Evolutionary conservation across 2,329 filamentous ascomycete species (phyloP), one percentile per base, ranked within the genome.

Genomic region (Xylariales sp.): DNA sequence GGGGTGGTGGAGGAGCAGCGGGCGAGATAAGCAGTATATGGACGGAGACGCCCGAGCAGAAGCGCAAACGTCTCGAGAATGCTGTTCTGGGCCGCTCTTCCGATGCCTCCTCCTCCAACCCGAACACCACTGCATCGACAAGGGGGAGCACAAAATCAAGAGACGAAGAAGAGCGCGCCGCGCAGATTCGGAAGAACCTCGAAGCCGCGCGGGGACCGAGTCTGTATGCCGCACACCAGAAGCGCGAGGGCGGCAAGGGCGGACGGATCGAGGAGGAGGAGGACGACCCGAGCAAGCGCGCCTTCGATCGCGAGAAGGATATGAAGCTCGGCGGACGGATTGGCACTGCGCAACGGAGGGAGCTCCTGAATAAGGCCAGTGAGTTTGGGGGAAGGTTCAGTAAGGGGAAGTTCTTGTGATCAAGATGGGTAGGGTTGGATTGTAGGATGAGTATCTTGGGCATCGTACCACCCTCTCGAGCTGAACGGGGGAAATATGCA

Each of bases 251-350:
- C 15, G 38, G 42, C 5, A 37, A 53, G 46, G 43, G 48, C 21
- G 40, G 48, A 42, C 43, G 65, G 47, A 65, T 58, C 5, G 69
- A 75, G 14, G 80, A 82, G 47, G 80, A 88, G 48, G 87, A 93
- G 16, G 91, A 96, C 63, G 90, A 97, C 59, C 91, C 93, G 1
- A 95, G 88, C 62, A 84, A 86, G 63, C 74, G 91, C 46, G 84
- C 80, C 0, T 97, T 97, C 64, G 88, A 96, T 65, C 76, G 82
- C 48, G 88, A 96, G 62, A 97, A 96, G 68, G 93, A 97, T 61
- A 95, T 97, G 80, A 84, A 80, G 28, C 67, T 87, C 3, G 83
- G 84, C 7, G 78, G 80, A 14, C 80, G 78, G 54, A 80, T 96
- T 40, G 84, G 81, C 19, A 70, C 81, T 50, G 74, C 82, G 25